These are phyloP conservation scores for Cryptomeria japonica DNA, from an alignment of 75 land plant species.

Conservation along the genomic window DNA sequence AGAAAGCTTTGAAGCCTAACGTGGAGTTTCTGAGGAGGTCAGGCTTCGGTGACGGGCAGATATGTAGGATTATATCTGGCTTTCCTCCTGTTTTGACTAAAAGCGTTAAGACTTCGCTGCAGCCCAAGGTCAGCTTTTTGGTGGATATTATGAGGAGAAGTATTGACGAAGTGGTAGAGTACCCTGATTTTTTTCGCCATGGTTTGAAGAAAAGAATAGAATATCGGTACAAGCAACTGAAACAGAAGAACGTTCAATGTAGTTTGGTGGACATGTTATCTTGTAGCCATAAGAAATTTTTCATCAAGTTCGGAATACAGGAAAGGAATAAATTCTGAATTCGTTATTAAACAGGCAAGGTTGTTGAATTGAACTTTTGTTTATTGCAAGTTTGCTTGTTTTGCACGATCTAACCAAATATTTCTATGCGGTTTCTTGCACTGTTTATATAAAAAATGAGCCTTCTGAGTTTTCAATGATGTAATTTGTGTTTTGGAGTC, in stretches of 20 bases:
- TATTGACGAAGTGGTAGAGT: conserved; percentile 66
- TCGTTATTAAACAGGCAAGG: not conserved
- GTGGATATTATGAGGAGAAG: conserved; percentile 68
- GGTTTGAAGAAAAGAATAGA: conserved; percentile 76
- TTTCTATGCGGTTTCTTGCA: not conserved
- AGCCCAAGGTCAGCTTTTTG: conserved; percentile 82
- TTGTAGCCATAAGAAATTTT: conserved; percentile 75
- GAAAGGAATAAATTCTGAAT: not conserved
- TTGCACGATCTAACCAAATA: not conserved
- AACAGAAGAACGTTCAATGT: conserved; percentile 44
- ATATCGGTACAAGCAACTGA: conserved; percentile 58
- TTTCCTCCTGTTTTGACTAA: conserved; percentile 82
- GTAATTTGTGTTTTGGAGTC: not conserved
- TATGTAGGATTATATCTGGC: conserved; percentile 55
- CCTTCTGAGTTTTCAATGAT: not conserved
- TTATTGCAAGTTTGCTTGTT: not conserved
- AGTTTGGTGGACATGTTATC: conserved; percentile 75
- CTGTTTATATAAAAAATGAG: not conserved
- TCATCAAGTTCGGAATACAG: conserved; percentile 41
- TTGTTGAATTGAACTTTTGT: not conserved
- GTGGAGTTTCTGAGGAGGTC: conserved; percentile 36
- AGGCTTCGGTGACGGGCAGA: conserved; percentile 59
- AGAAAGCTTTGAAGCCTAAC: conserved; percentile 58
- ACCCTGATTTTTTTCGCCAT: conserved; percentile 78
- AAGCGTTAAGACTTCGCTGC: conserved; percentile 79